phyloP scores from a whole-genome alignment of 331 rosid genomes.

The Quercus phellos region DNA sequence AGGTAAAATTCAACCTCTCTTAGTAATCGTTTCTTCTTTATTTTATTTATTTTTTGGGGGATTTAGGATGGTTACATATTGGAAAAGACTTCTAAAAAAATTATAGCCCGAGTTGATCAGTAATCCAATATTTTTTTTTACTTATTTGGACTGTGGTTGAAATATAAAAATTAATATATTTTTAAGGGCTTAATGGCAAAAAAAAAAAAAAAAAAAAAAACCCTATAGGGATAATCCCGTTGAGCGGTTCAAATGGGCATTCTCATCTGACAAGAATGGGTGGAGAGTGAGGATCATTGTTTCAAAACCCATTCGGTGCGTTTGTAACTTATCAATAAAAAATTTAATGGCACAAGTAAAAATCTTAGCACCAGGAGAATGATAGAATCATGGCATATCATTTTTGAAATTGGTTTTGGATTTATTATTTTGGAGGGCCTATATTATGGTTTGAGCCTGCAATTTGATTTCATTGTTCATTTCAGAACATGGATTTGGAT shows the following conservation, averaged over 20 bases:
- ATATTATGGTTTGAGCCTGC: not conserved
- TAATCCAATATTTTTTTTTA: not conserved
- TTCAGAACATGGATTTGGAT: not conserved
- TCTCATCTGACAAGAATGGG: no score
- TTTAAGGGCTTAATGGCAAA: not conserved
- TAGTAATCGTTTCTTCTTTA: not conserved
- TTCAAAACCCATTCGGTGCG: no score
- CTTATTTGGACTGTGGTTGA: not conserved
- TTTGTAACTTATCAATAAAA: no score
- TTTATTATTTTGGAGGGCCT: not conserved
- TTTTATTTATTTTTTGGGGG: not conserved
- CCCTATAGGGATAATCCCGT: no score
- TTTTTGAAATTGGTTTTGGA: not conserved
- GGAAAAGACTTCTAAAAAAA: not conserved
- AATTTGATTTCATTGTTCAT: not conserved
- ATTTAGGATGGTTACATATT: not conserved
- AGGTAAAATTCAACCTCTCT: constrained; percentile 47
- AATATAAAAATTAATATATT: not conserved
- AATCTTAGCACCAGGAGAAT: not conserved
- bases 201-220: not conserved
- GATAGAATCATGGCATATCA: not conserved
- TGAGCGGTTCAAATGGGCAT: no score
- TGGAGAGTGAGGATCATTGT: no score
- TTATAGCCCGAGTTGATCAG: not conserved
- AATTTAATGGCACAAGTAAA: not conserved